Evolutionary conservation across 2,329 filamentous ascomycete species (phyloP), one percentile per base, ranked within the genome.

Genomic region (Bipolaris cookei): DNA sequence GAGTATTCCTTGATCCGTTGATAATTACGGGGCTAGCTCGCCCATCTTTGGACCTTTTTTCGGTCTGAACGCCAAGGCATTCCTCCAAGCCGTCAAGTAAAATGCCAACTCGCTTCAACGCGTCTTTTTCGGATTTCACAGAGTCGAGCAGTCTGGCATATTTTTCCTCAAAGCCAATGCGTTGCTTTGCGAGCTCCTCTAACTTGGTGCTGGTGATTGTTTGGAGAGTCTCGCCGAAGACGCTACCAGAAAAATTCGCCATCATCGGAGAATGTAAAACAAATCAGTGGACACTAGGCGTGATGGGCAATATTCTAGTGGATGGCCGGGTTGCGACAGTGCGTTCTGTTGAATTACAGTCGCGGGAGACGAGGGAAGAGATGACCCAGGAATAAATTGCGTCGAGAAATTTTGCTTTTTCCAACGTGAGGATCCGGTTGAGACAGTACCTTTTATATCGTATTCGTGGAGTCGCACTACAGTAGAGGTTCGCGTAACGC

Each of bases 191-290:
- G 8, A 80, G 66, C 54, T 77, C 75, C 50, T 72, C 64, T 3
- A 76, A 63, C 45, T 76, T 77, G 14, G 73, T 74, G 8, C 59
- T 71, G 2, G 73, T 77, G 56, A 77, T 75, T 7, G 70, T 69
- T 21, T 73, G 72, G 13, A 77, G 64, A 1, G 73, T 76, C 44
- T 69, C 61, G 4, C 72, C 75, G 49, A 74, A 75, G 0, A 76
- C 68, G 44, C 72, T 76, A 13, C 71, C 72, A 6, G 60, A 57
- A 8, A 65, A 63, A 30, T 64, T 64, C 4, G 60, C 50, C 68
- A 72, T 73, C n/a, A 1, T 23, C 4, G 21, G 13, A n/a, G 23
- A n/a, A 25, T 13, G 3, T 38, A n/a, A 25, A 42, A 25, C 11
- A 10, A 25, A n/a, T 25, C 6, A 14, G 13, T 14, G 2, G n/a